These are phyloP conservation scores for Penicillium occitanis DNA, from an alignment of 2,329 filamentous ascomycete species.

Conservation along the genomic window DNA sequence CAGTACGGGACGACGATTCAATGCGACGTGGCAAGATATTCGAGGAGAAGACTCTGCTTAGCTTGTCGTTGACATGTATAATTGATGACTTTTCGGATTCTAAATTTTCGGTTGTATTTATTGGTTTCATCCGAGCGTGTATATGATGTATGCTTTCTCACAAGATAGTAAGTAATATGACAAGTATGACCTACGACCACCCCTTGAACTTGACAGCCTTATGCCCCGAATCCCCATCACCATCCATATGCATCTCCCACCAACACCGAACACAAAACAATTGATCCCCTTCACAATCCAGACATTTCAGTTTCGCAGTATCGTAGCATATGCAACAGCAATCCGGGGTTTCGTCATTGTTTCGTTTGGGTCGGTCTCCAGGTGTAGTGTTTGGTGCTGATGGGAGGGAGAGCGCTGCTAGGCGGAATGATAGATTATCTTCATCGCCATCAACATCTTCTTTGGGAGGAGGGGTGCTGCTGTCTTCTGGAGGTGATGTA, in stretches of 20 bases:
- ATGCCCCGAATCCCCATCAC: slow-evolving; percentile 65
- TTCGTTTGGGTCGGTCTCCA: background rate
- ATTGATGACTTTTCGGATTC: background rate
- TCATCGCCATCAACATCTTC: background rate
- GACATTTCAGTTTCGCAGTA: slow-evolving; percentile 70
- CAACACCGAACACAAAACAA: slow-evolving; percentile 78
- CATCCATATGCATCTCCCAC: slow-evolving; percentile 75
- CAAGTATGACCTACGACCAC: slow-evolving; percentile 23
- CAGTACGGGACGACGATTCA: slow-evolving; percentile 76
- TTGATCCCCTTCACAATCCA: slow-evolving; percentile 65
- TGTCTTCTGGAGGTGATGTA: slow-evolving; percentile 7
- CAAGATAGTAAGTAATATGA: background rate
- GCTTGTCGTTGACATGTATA: background rate
- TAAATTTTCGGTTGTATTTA: background rate
- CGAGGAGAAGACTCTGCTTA: slow-evolving; percentile 12
- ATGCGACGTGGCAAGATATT: slow-evolving; percentile 86
- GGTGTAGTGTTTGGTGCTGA: slow-evolving; percentile 20
- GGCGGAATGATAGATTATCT: slow-evolving; percentile 1
- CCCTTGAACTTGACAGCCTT: slow-evolving; percentile 61
- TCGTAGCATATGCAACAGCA: slow-evolving; percentile 85
- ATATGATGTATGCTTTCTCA: background rate
- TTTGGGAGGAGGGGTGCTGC: background rate
- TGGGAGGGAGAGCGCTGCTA: slow-evolving; percentile 17
- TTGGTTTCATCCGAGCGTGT: background rate
- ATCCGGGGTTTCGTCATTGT: background rate